phyloP scores from a whole-genome alignment of 2,329 filamentous ascomycete genomes.

The Leptoxyphium fumago region DNA sequence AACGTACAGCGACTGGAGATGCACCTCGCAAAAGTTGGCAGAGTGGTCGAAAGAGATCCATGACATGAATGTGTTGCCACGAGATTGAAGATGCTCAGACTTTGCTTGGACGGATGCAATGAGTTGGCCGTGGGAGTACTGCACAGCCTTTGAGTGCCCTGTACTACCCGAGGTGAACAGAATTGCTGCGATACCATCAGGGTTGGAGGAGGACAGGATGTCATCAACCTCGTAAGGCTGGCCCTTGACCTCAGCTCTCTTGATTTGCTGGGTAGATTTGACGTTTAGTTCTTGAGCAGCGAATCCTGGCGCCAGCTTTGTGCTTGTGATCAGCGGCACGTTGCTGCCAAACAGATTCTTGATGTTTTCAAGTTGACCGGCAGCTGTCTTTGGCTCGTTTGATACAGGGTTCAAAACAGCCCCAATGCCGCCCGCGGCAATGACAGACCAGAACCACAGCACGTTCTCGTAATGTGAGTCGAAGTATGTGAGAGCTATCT shows the following conservation, averaged over 20 bases:
- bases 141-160: constrained; percentile 12
- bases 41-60: constrained; percentile 43
- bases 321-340: constrained; percentile 4
- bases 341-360: constrained; percentile 5
- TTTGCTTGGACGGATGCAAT: constrained; percentile 7
- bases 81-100: constrained; percentile 2
- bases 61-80: constrained; percentile 21
- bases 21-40: constrained; percentile 36
- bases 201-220: not conserved
- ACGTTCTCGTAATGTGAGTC: constrained; percentile 2
- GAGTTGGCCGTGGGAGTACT: constrained; percentile 8
- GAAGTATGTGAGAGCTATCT: constrained; percentile 2
- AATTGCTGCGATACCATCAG: constrained; percentile 5
- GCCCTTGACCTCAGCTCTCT: not conserved
- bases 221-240: not conserved
- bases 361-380: constrained; percentile 9
- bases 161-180: constrained; percentile 12
- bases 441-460: constrained; percentile 1
- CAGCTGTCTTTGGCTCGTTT: constrained; percentile 10
- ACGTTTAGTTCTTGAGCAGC: constrained; percentile 5
- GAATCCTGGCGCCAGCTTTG: constrained; percentile 6
- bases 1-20: constrained; percentile 33
- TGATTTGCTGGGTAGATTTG: constrained; percentile 3
- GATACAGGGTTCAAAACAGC: constrained; percentile 9
- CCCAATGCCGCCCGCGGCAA: constrained; percentile 4